These are phyloP conservation scores for Sparassis latifolia DNA, from an alignment of 1,284 basidiomycete genomes.

Conservation along the genomic window DNA sequence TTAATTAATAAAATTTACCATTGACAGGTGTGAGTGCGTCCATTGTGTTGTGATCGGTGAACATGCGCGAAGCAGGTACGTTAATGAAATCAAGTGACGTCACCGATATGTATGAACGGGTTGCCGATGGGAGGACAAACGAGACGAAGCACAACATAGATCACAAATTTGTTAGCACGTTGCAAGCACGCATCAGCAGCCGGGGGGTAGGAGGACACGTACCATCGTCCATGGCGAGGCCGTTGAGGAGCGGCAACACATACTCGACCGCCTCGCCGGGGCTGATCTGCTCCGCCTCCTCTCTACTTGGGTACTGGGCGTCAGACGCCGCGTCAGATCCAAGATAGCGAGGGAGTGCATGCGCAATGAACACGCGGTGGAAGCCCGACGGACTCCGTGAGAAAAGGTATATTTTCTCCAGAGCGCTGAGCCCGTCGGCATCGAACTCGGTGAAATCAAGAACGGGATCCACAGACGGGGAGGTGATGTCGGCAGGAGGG, in stretches of 20 bases:
- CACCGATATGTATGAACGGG: too few relatives aligned
- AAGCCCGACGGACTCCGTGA: constrained; percentile 81
- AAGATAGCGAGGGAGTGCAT: constrained; percentile 51
- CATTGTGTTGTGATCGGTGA: constrained; percentile 5
- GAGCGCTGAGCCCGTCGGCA: constrained; percentile 72
- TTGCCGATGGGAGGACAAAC: neutral
- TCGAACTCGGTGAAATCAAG: constrained; percentile 41
- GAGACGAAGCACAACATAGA: neutral
- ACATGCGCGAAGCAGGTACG: neutral
- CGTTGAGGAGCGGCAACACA: constrained; percentile 84
- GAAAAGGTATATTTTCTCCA: constrained; percentile 94
- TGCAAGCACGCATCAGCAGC: too few relatives aligned
- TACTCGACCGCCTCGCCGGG: constrained; percentile 92
- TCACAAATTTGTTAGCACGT: too few relatives aligned
- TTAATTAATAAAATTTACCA: neutral
- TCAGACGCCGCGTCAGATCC: constrained; percentile 35
- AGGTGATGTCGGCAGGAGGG: constrained; percentile 10
- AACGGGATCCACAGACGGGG: constrained; percentile 14
- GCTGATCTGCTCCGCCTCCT: constrained; percentile 51
- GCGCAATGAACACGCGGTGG: constrained; percentile 82
- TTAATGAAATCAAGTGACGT: neutral
- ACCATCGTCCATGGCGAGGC: constrained; percentile 87
- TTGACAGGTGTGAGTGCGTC: neutral
- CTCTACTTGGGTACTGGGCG: constrained; percentile 28
- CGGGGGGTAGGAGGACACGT: constrained; percentile 15